A percentile compares a stretch with the other conserved stretches of the same genome.
Conservation (phyloP, 2,329 filamentous ascomycete species). For the Fusarium humuli region DNA sequence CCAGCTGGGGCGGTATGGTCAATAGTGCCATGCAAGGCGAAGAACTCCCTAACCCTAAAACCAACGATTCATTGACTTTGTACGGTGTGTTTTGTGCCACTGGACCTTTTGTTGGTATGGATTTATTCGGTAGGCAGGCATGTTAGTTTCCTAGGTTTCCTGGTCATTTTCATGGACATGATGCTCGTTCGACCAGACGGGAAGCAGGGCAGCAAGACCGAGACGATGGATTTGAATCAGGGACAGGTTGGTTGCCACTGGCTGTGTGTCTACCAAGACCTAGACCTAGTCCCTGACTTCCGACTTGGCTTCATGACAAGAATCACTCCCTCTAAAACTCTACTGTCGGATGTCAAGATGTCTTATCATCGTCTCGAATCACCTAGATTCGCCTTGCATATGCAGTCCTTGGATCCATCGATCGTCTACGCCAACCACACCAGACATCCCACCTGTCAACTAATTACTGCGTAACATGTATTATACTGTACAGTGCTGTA, state of each 20-base stretch:
- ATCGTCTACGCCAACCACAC: slow-evolving; percentile 28
- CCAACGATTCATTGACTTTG: slow-evolving; percentile 20
- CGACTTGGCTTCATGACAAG: not conserved
- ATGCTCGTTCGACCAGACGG: slow-evolving; percentile 6
- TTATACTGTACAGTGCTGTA: not conserved
- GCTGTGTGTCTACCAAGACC: slow-evolving; percentile 9
- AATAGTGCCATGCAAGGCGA: slow-evolving; percentile 44
- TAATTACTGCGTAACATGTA: not conserved
- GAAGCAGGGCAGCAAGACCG: slow-evolving; percentile 26
- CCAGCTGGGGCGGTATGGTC: slow-evolving; percentile 29
- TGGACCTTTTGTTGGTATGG: not conserved
- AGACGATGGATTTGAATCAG: slow-evolving; percentile 29
- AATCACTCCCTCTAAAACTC: not conserved
- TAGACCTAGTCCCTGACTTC: slow-evolving; percentile 5
- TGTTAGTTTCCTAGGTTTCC: slow-evolving; percentile 13
- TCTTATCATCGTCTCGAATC: slow-evolving; percentile 38
- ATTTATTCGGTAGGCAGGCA: slow-evolving; percentile 8
- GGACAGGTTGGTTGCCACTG: slow-evolving; percentile 18
- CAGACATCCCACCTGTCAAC: slow-evolving; percentile 13
- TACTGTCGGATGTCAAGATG: not conserved
- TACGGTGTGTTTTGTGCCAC: slow-evolving; percentile 19
- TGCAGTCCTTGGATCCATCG: slow-evolving; percentile 20
- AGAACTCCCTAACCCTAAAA: slow-evolving; percentile 27
- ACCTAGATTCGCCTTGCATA: slow-evolving; percentile 37
- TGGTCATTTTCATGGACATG: slow-evolving; percentile 1